Base-by-base conservation (phyloP, 2,329 filamentous ascomycete species). In the Pleoardoris graminearum region DNA sequence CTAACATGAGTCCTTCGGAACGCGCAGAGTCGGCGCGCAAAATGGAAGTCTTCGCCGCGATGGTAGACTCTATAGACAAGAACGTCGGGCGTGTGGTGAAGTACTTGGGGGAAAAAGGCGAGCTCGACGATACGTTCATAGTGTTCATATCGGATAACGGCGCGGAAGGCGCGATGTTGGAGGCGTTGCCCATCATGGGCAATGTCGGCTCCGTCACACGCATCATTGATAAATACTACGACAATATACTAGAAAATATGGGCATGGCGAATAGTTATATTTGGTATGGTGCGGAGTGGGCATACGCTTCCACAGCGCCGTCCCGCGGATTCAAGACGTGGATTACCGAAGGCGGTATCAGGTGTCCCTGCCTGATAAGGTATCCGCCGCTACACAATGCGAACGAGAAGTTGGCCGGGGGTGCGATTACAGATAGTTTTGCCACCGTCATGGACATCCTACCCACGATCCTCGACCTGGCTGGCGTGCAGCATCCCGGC, bases 61-160 rank as follows among this genome's bases (percentile, higher is more conserved):
- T 74, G 71, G 68, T 74, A 2, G 59, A 70, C 27, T 58, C 59
- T 3, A 72, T 74, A 46, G 72, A 74, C 50, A 42, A 45, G 4
- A 62, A 69, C 17, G 61, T 75, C 36, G 71, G 71, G 12, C 60
- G 63, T n/a, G 66, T 73, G 1, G 33, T 74, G 2, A 54, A 62
- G 12, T 59, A 72, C 33, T 60, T 74, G 11, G 55, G 62, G 32
- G 44, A 62, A 10, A 69, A 56, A 3, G 61, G 60, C 3, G 70
- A 75, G 48, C 60, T 68, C 8, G 71, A 74, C 43, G 69, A 75
- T 50, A 74, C 72, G 1, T 62, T 74, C 42, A 58, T 74, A n/a
- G 45, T 73, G 7, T 74, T 75, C 60, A 73, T 74, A 70, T 70
- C 65, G 30, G 72, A 74, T 53, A 74, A 75, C 33, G 72, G 72